A percentile compares a stretch with the other conserved stretches of the same genome.
These are phyloP conservation scores for Microsporum canis DNA, from an alignment of 2,329 filamentous ascomycete species.

Conservation along the genomic window DNA sequence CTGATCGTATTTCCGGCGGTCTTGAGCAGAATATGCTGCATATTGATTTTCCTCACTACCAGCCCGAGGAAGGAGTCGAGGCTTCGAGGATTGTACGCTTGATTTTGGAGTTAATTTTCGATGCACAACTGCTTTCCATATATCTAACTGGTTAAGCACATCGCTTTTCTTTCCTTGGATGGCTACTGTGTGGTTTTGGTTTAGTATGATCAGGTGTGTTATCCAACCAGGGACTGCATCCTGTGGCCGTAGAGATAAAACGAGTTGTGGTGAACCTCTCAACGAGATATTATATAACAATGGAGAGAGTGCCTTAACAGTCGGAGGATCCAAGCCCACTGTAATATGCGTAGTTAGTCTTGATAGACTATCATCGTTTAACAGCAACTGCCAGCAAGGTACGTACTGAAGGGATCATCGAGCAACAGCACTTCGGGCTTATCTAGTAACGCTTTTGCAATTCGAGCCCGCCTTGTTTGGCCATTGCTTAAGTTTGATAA, in stretches of 20 bases:
- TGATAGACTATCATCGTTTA: background rate
- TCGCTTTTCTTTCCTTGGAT: constrained; percentile 54
- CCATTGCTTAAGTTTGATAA: constrained; percentile 89
- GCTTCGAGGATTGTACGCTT: constrained; percentile 18
- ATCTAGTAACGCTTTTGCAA: constrained; percentile 71
- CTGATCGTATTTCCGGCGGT: constrained; percentile 11
- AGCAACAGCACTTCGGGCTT: constrained; percentile 71
- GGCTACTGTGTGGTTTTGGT: constrained; percentile 53
- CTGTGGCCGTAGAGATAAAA: constrained; percentile 71
- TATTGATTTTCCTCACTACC: constrained; percentile 6
- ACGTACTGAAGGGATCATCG: constrained; percentile 76
- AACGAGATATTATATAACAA: constrained; percentile 59
- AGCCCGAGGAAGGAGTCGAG: constrained; percentile 20
- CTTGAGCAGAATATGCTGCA: constrained; percentile 8
- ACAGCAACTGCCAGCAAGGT: background rate
- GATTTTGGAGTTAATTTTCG: constrained; percentile 13
- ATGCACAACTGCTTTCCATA: constrained; percentile 22
- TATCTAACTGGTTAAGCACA: constrained; percentile 39
- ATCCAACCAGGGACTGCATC: constrained; percentile 85
- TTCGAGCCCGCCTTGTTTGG: constrained; percentile 74
- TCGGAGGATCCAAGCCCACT: constrained; percentile 84
- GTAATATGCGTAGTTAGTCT: constrained; percentile 13
- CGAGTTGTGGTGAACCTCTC: constrained; percentile 55
- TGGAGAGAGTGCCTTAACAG: constrained; percentile 57
- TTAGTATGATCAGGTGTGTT: constrained; percentile 66